phyloP scores from a whole-genome alignment of 1,139 yeast genomes.

The Candida glucosophila region DNA sequence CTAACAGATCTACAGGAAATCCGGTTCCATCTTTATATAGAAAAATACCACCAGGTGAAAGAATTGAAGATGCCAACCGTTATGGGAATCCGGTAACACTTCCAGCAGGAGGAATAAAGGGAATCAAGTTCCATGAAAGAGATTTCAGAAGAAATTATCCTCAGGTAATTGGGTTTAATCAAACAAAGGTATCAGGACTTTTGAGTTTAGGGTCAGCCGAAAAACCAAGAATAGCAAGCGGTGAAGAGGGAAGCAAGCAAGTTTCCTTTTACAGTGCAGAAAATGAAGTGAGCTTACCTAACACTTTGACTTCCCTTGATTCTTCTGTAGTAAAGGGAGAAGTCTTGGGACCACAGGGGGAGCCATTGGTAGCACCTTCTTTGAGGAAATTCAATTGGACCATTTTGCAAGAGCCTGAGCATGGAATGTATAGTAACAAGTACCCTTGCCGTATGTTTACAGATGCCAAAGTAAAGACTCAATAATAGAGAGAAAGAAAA shows the following conservation, averaged over 20 bases:
- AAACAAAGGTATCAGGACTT: slow-evolving; percentile 67
- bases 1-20: slow-evolving; percentile 82
- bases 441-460: slow-evolving; percentile 73
- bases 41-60: slow-evolving; percentile 67
- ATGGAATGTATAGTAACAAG: slow-evolving; percentile 59
- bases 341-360: slow-evolving; percentile 57
- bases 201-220: slow-evolving; percentile 59
- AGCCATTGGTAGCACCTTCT: slow-evolving; percentile 71
- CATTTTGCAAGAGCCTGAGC: slow-evolving; percentile 52
- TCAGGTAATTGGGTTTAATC: slow-evolving; percentile 56
- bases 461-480: slow-evolving; percentile 21
- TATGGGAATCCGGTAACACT: slow-evolving; percentile 64
- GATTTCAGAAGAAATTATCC: slow-evolving; percentile 81
- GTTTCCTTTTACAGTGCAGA: slow-evolving; percentile 36
- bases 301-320: slow-evolving; percentile 40
- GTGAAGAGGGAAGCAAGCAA: slow-evolving; percentile 66
- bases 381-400: slow-evolving; percentile 52
- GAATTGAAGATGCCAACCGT: slow-evolving; percentile 42
- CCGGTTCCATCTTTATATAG: slow-evolving; percentile 67
- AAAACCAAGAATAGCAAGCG: slow-evolving; percentile 61
- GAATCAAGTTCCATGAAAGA: slow-evolving; percentile 61
- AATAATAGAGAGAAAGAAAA: too few relatives aligned
- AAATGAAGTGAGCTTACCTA: slow-evolving; percentile 43
- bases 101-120: slow-evolving; percentile 74
- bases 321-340: slow-evolving; percentile 48